phyloP scores from a whole-genome alignment of 148 eudicot species.

The Simmondsia chinensis region DNA sequence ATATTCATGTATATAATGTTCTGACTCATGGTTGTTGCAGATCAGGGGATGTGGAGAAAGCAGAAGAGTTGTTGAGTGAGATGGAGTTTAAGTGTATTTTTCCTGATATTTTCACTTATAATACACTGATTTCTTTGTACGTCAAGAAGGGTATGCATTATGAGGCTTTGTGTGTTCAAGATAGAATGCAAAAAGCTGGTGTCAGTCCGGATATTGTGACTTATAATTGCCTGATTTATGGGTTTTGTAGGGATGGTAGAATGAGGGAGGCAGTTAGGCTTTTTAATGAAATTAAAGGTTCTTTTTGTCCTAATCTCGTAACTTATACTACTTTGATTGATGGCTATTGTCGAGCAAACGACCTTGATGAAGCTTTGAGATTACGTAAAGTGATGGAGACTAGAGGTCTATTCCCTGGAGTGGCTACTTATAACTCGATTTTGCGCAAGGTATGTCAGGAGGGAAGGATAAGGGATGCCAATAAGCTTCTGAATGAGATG shows the following conservation, averaged over 20 bases:
- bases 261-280: conserved; percentile 86
- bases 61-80: conserved; percentile 55
- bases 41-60: conserved; percentile 71
- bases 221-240: conserved; percentile 62
- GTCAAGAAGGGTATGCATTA: conserved; percentile 78
- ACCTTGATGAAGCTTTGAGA: conserved; percentile 48
- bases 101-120: conserved; percentile 76
- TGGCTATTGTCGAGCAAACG: conserved; percentile 73
- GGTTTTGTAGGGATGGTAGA: conserved; percentile 74
- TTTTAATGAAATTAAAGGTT: conserved; percentile 58
- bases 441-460: conserved; percentile 71
- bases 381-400: conserved; percentile 52
- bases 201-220: conserved; percentile 74
- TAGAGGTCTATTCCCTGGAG: conserved; percentile 51
- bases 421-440: conserved; percentile 74
- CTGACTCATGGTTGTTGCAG: conserved; percentile 79
- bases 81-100: conserved; percentile 53
- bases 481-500: conserved; percentile 72
- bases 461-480: conserved; percentile 76
- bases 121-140: conserved; percentile 76
- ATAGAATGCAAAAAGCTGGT: conserved; percentile 66
- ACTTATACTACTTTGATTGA: conserved; percentile 86
- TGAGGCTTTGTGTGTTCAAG: conserved; percentile 70
- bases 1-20: conserved; percentile 69
- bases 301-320: conserved; percentile 55